These are phyloP conservation scores for Colletotrichum tabaci DNA, from an alignment of 2,329 filamentous ascomycete genomes.

Conservation along the genomic window DNA sequence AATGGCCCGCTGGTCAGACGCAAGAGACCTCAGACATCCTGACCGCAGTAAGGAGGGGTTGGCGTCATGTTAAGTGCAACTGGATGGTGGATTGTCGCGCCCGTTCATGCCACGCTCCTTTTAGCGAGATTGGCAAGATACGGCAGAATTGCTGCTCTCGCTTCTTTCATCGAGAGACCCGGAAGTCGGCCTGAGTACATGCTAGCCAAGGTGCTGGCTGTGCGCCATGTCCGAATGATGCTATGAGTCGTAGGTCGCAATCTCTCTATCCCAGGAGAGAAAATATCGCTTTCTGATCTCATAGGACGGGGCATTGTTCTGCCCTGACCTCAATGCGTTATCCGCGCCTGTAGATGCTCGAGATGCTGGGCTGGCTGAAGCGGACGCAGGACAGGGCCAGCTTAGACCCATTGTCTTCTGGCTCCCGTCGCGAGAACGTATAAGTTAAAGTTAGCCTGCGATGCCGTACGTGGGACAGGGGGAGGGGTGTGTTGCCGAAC, in stretches of 20 bases:
- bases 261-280: slow-evolving; percentile 13
- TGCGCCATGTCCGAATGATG: slow-evolving; percentile 13
- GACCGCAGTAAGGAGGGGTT: neutral
- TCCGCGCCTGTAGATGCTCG: too few species aligned
- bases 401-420: slow-evolving; percentile 1
- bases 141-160: neutral
- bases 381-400: neutral
- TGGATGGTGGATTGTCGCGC: neutral
- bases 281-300: slow-evolving; percentile 26
- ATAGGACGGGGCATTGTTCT: too few species aligned
- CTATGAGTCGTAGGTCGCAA: slow-evolving; percentile 8
- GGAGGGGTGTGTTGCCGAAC: neutral
- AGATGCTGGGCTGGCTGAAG: too few species aligned
- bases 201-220: slow-evolving; percentile 17
- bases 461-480: neutral
- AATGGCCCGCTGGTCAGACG: neutral
- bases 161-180: neutral
- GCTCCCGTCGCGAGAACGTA: slow-evolving; percentile 1
- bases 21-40: neutral
- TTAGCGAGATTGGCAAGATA: neutral
- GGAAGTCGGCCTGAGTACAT: neutral
- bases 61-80: neutral
- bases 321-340: too few species aligned
- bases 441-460: neutral
- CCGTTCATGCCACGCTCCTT: neutral